Base-by-base conservation (phyloP, 352 stramenopile species). In the Peronospora belbahrii region DNA sequence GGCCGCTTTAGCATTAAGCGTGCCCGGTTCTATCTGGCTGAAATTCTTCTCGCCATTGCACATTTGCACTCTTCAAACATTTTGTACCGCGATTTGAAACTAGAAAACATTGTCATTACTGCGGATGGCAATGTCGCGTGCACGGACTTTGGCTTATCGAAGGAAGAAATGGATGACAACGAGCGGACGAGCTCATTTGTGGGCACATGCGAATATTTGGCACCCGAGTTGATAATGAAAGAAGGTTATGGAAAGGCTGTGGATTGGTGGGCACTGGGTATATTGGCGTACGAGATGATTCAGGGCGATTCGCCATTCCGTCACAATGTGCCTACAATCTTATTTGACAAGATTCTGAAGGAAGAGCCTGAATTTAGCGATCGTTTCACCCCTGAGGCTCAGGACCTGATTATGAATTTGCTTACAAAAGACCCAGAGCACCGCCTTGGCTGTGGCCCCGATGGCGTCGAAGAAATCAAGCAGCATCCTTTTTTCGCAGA, bases 271-370 rank as follows among this genome's bases (percentile, higher is more conserved):
- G 75, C 67, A n/a, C 67, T 87, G 45, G 75, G 75, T 38, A 85
- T 87, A 41, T 62, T 87, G 39, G 62, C 71, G 47, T 87, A 71
- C 48, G 75, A 87, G 25, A 83, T 87, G 70, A 80, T 87, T 48
- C 70, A 83, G 50, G 75, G 75, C 27, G 70, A 85, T 53, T 85
- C 75, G 17, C 75, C 75, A 2, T 87, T 87, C 59, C 71, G 71
- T 44, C 74, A 86, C 47, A 70, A 79, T 24, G 67, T 77, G 13
- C 64, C 72, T 22, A 75, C 66, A 13, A 62, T 86, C n/a, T 47
- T 86, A 20, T 86, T 86, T 54, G 74, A 86, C 47, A 86, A 84
- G 67, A 86, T 86, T 52, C 54, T 84, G 42, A 80, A 80, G 56
- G 74, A 86, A 31, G 74, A 86, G 42, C 66, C 71, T 6, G 60